phyloP scores from a whole-genome alignment of 768 basidiomycete genomes.

The Termitomyces bulborhizus region DNA sequence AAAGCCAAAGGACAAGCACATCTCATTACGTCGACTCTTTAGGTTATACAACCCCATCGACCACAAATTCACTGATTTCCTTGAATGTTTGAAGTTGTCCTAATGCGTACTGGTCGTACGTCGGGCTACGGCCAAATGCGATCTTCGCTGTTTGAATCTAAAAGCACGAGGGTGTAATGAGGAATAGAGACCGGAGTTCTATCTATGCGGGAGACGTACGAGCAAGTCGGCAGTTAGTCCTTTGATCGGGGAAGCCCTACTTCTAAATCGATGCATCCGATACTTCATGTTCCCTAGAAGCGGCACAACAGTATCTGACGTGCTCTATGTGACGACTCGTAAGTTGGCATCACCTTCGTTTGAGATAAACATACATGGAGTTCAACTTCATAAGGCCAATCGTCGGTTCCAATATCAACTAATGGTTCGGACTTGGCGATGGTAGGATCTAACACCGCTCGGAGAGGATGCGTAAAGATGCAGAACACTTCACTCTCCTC shows the following conservation, averaged over 20 bases:
- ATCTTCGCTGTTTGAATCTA: slow-evolving; percentile 66
- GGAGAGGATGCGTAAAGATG: slow-evolving; percentile 78
- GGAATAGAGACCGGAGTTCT: not conserved
- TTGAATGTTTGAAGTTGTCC: slow-evolving; percentile 34
- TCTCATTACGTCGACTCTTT: not conserved
- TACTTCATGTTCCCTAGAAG: slow-evolving; percentile 51
- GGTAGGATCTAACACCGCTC: slow-evolving; percentile 61
- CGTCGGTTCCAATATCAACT: slow-evolving; percentile 51
- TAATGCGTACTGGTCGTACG: slow-evolving; percentile 54
- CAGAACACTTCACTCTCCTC: slow-evolving; percentile 64
- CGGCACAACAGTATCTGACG: slow-evolving; percentile 41
- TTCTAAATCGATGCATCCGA: slow-evolving; percentile 81
- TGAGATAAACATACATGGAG: slow-evolving; percentile 45
- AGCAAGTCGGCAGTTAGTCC: slow-evolving; percentile 82
- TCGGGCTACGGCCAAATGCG: slow-evolving; percentile 45
- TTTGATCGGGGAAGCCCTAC: slow-evolving; percentile 73
- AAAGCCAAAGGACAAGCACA: not conserved
- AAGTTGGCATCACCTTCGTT: not conserved
- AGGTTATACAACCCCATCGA: not conserved
- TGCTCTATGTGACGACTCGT: slow-evolving; percentile 35
- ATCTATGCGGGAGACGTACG: slow-evolving; percentile 31
- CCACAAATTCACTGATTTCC: slow-evolving; percentile 11
- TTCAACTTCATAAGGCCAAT: slow-evolving; percentile 78
- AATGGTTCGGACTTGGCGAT: slow-evolving; percentile 42
- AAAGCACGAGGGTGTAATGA: not conserved